Base-by-base conservation (phyloP, 2,329 filamentous ascomycete genomes). In the Hirsutella rhossiliensis region DNA sequence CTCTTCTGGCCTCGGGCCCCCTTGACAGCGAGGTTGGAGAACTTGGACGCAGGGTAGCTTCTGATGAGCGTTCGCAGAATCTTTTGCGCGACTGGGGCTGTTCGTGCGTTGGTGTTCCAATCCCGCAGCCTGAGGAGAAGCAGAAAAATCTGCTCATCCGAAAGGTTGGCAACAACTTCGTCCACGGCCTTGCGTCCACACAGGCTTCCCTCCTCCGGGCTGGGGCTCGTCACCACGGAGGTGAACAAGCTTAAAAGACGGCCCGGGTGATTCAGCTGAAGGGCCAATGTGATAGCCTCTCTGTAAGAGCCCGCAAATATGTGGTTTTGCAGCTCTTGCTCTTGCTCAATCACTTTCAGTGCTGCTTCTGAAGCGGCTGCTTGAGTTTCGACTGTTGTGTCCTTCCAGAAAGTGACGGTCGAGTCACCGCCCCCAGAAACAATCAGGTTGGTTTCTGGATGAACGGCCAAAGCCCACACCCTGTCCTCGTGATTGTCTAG, bases 401-500 rank as follows among this genome's bases (percentile, higher is more conserved):
- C 92, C 55, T 80, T 81, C 92, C 92, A 98, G 67, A 97, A 95
- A 1, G 87, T 94, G 32, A 98, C 78, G 1, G 87, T 89, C 30
- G 88, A 89, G 63, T 98, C 92, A 43, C 85, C 90, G 46, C 87
- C 89, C 31, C 89, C 92, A 7, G 92, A 97, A 31, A 94, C 82
- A 43, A 98, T 76, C 41, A 80, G 80, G 55, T 89, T 78, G 11
- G 71, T 76, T 38, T 71, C 57, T 39, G 83, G 73, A 59, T 90
- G 75, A 11, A 87, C 78, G 5, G 87, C 78, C 17, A 97, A 69
- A 0, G 88, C 88, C 89, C 89, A 96, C 1, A 97, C 89, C 45
- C 92, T 80, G 64, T 98, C 92, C 54, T 88, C 88, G 62, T 98
- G 92, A 64, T 97, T 97, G 65, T 98, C 92, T 5, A 98, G 74